Conservation (phyloP, 169 alveolate genomes). For the Eimeria praecox region DNA sequence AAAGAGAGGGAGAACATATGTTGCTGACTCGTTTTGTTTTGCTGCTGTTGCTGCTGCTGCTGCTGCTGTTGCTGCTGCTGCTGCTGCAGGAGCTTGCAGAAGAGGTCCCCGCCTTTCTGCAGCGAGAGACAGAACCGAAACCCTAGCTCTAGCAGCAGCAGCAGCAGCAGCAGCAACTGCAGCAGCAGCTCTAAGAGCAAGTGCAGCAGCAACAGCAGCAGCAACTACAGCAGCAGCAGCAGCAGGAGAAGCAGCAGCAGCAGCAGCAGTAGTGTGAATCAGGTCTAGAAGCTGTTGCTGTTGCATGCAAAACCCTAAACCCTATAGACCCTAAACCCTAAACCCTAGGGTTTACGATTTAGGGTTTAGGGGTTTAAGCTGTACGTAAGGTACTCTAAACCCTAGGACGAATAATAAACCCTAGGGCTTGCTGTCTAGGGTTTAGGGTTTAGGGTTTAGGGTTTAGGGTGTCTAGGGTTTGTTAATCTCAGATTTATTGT, state of each 20-base stretch:
- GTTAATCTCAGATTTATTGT: not conserved
- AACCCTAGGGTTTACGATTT: not conserved
- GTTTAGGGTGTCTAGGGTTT: not conserved
- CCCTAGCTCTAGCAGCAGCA: too few relatives aligned
- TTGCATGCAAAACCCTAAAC: not conserved
- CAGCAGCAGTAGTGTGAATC: not conserved
- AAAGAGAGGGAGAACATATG: too few relatives aligned
- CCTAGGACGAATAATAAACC: too few relatives aligned
- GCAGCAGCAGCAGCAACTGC: not conserved
- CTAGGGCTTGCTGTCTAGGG: too few relatives aligned
- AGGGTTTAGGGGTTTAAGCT: not conserved
- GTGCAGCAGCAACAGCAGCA: not conserved
- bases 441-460: conserved; percentile 28
- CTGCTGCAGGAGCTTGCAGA: not conserved
- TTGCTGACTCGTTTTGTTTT: too few relatives aligned
- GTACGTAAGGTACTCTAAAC: not conserved
- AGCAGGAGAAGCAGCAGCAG: not conserved
- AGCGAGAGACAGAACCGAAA: not conserved
- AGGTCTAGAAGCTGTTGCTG: not conserved
- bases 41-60: not conserved
- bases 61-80: not conserved
- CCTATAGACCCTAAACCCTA: too few relatives aligned
- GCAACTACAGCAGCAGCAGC: not conserved
- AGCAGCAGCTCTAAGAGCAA: too few relatives aligned
- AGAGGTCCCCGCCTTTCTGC: conserved; percentile 11